Conservation (phyloP, 306 rosid genomes). For the Potentilla sterilis region DNA sequence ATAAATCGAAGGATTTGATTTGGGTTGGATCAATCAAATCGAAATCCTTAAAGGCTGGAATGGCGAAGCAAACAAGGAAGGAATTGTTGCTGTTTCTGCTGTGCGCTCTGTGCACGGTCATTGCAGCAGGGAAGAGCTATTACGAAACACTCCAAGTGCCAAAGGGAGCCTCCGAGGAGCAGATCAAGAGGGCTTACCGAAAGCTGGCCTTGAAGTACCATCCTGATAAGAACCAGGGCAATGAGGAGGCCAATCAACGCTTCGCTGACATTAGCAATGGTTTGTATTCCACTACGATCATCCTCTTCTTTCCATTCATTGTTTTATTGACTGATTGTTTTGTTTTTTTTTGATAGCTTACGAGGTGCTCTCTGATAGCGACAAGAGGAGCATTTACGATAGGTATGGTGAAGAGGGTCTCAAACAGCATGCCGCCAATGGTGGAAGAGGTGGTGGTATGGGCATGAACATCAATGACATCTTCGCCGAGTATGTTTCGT, state of each 20-base stretch:
- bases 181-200: slow-evolving; percentile 93
- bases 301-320: neutral
- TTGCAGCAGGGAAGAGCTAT: slow-evolving; percentile 93
- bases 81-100: slow-evolving; percentile 38
- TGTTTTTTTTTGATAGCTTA: slow-evolving; percentile 73
- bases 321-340: neutral
- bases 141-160: slow-evolving; percentile 83
- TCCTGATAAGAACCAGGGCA: slow-evolving; percentile 95
- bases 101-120: slow-evolving; percentile 56
- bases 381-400: slow-evolving; percentile 83
- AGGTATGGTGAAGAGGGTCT: slow-evolving; percentile 92
- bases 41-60: neutral
- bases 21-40: slow-evolving; percentile 6
- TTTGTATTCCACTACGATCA: no score
- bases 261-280: slow-evolving; percentile 94
- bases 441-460: slow-evolving; percentile 78
- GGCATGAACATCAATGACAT: slow-evolving; percentile 91
- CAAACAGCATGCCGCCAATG: slow-evolving; percentile 94
- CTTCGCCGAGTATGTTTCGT: slow-evolving; percentile 81
- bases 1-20: neutral
- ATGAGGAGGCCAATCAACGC: slow-evolving; percentile 81
- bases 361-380: slow-evolving; percentile 81
- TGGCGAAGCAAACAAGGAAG: slow-evolving; percentile 68
- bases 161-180: slow-evolving; percentile 84
- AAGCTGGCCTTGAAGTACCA: slow-evolving; percentile 95